phyloP scores from a whole-genome alignment of 345 rosid genomes.

The Kandelia obovata region DNA sequence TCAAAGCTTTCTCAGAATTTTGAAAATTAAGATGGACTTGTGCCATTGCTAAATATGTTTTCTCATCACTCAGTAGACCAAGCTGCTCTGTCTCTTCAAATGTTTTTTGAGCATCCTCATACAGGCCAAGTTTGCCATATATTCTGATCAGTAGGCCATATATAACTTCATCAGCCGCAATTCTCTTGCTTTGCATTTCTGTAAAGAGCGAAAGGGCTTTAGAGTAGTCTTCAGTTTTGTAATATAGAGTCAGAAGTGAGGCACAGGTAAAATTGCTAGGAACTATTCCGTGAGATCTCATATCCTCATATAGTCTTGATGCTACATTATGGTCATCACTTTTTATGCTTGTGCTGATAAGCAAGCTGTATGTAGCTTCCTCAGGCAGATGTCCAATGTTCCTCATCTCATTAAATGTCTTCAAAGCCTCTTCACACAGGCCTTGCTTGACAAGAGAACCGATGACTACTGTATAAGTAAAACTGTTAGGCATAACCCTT shows the following conservation, averaged over 20 bases:
- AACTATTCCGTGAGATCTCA: slow-evolving; percentile 57
- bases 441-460: slow-evolving; percentile 66
- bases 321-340: slow-evolving; percentile 60
- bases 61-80: slow-evolving; percentile 68
- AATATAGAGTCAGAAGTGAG: slow-evolving; percentile 76
- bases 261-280: slow-evolving; percentile 95
- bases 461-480: slow-evolving; percentile 73
- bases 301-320: slow-evolving; percentile 55
- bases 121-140: slow-evolving; percentile 82
- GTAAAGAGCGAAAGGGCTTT: slow-evolving; percentile 82
- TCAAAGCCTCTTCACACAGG: slow-evolving; percentile 51
- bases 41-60: slow-evolving; percentile 89
- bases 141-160: slow-evolving; percentile 83
- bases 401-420: slow-evolving; percentile 65
- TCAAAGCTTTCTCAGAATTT: slow-evolving; percentile 61
- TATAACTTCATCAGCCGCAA: slow-evolving; percentile 78
- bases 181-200: slow-evolving; percentile 66
- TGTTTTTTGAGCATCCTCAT: slow-evolving; percentile 66
- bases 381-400: slow-evolving; percentile 60
- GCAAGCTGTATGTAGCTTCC: slow-evolving; percentile 74
- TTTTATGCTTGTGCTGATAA: slow-evolving; percentile 53
- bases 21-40: slow-evolving; percentile 72
- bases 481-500: slow-evolving; percentile 51
- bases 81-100: slow-evolving; percentile 59
- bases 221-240: slow-evolving; percentile 65